phyloP scores from a whole-genome alignment of 2,329 filamentous ascomycete genomes.

The Aspergillus hiratsukae region DNA sequence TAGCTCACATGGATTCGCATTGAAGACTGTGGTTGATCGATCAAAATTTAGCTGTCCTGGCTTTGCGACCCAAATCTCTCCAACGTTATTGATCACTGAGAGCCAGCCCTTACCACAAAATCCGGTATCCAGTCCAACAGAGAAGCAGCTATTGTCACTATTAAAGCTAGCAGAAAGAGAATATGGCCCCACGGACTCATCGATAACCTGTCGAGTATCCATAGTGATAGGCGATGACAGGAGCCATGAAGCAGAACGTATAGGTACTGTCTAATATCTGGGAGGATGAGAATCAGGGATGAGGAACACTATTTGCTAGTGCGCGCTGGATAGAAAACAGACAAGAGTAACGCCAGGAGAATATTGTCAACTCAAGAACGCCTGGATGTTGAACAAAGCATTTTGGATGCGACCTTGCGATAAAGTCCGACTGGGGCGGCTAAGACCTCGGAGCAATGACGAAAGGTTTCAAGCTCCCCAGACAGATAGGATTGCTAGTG shows the following conservation, averaged over 20 bases:
- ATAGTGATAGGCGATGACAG: constrained; percentile 47
- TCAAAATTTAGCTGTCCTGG: constrained; percentile 14
- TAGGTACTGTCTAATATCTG: not conserved
- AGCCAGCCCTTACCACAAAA: constrained; percentile 64
- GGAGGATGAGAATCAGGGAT: not conserved
- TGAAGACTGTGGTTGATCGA: constrained; percentile 56
- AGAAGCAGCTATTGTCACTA: constrained; percentile 75
- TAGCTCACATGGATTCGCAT: constrained; percentile 66
- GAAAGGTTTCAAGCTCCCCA: not conserved
- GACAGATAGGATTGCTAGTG: not conserved
- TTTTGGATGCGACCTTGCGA: not conserved
- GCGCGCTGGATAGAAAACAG: constrained; percentile 3
- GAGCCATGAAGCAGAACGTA: constrained; percentile 4
- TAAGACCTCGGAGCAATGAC: not conserved
- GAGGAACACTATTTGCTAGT: constrained; percentile 5
- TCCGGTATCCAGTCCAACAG: constrained; percentile 79
- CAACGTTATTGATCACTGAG: constrained; percentile 2
- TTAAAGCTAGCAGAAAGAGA: constrained; percentile 86
- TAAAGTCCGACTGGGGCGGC: not conserved
- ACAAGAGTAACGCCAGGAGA: not conserved
- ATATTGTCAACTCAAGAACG: not conserved
- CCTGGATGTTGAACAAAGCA: not conserved
- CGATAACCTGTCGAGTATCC: constrained; percentile 85
- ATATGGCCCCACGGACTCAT: constrained; percentile 66
- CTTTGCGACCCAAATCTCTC: not conserved